Evolutionary conservation across 768 basidiomycete genomes (phyloP).

Genomic region (Boletus patriciae): DNA sequence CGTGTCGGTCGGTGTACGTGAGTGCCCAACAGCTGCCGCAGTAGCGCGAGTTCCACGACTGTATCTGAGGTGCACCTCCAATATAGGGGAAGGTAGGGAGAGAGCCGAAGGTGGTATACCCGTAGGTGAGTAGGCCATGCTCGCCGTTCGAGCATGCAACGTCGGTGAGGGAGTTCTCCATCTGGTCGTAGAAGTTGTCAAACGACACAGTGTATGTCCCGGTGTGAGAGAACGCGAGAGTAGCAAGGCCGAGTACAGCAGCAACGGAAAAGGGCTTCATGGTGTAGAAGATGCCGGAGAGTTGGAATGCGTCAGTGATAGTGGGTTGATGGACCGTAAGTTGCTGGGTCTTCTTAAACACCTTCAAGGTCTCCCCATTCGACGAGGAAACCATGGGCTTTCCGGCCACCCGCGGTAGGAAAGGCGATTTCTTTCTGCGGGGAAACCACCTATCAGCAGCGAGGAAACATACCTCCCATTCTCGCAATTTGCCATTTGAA

Average conservation of each 20-base stretch:
- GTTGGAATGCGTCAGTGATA: background rate
- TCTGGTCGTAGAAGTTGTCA: constrained; percentile 52
- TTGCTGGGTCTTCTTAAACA: background rate
- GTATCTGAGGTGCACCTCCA: constrained; percentile 53
- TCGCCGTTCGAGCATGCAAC: constrained; percentile 54
- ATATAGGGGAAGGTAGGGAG: constrained; percentile 38
- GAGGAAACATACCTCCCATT: background rate
- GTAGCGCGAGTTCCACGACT: constrained; percentile 48
- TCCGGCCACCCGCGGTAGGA: background rate
- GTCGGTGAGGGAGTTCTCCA: constrained; percentile 37
- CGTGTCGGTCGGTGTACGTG: constrained; percentile 40
- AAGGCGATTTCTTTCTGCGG: background rate
- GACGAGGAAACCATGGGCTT: background rate
- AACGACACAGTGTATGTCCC: constrained; percentile 36
- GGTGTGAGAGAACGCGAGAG: constrained; percentile 5
- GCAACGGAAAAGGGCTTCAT: constrained; percentile 8
- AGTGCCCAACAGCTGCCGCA: constrained; percentile 66
- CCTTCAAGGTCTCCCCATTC: background rate
- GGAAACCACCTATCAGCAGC: background rate
- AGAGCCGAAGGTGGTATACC: background rate
- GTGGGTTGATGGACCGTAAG: background rate
- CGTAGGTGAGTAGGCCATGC: constrained; percentile 29
- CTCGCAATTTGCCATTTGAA: no score
- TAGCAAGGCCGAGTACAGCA: constrained; percentile 8
- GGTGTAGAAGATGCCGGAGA: background rate